Evolutionary conservation across 2,329 filamentous ascomycete genomes (phyloP).

Genomic region (Arthrinium phaeospermum): DNA sequence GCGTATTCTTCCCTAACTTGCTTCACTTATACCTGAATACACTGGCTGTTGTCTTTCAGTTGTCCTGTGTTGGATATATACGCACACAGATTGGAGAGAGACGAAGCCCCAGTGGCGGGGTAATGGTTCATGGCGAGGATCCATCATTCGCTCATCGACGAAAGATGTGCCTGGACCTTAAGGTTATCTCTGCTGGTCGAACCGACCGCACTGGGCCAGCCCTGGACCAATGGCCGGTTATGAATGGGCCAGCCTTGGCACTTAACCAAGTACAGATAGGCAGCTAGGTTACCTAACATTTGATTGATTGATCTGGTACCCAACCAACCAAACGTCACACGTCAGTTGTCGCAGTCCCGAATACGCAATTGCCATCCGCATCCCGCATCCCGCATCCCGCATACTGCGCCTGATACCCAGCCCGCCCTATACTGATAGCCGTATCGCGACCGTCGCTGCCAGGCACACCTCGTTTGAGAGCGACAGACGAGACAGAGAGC

Average conservation of each 20-base stretch:
- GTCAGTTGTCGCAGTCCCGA: slow-evolving; percentile 15
- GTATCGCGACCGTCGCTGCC: not conserved
- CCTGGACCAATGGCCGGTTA: slow-evolving; percentile 2
- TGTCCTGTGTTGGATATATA: not conserved
- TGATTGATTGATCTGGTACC: not conserved
- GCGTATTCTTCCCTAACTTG: not conserved
- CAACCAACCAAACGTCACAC: slow-evolving; percentile 21
- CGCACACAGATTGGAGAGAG: not conserved
- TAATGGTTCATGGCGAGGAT: not conserved
- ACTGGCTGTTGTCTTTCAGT: not conserved
- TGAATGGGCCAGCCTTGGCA: slow-evolving; percentile 7
- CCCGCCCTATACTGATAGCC: slow-evolving; percentile 3
- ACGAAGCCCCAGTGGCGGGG: not conserved
- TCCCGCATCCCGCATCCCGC: not conserved
- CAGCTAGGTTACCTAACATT: not conserved
- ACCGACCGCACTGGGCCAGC: not conserved
- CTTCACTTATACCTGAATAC: not conserved
- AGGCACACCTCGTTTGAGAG: not conserved
- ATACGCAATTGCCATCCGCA: slow-evolving; percentile 7
- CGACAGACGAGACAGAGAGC: not conserved
- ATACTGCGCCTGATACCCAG: not conserved
- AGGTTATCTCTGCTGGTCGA: not conserved
- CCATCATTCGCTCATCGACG: slow-evolving; percentile 3
- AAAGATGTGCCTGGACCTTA: slow-evolving; percentile 20
- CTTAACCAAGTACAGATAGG: not conserved